Base-by-base conservation (phyloP, 2,329 filamentous ascomycete genomes). In the Chrysoporthe deuterocubensis region DNA sequence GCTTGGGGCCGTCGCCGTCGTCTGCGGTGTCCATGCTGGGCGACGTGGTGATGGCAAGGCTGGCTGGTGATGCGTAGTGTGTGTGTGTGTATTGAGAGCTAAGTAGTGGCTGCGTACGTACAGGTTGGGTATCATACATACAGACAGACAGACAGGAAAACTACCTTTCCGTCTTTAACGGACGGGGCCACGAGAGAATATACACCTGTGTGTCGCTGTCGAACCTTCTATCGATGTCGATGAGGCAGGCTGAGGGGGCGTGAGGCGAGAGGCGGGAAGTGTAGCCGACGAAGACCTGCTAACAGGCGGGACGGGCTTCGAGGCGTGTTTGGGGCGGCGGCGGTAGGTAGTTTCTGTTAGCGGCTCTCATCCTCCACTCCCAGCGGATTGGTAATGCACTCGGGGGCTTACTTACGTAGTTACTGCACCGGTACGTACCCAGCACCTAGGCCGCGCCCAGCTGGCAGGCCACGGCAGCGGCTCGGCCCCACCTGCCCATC, bases 201-300 rank as follows among this genome's bases (percentile, higher is more conserved):
- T 61, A 46, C 16, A n/a, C 7, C 9, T 26, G 26, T 26, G 26
- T 26, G 58, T 18, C 11, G 58, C 58, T 64, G 44, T 61, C 32
- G 67, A 69, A 69, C 16, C 54, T 69, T 69, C 67, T 32, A 69
- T 44, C 42, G 64, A 63, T 40, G 64, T 69, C 67, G 21, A 62
- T 60, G 58, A 60, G 58, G 42, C 21, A 21, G 56, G 56, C 56
- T 46, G 40, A 18, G 37, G 0, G n/a, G 34, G 37, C 32, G 60
- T 62, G 43, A 62, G 60, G 26, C 32, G 44, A 62, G 42, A 62
- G 60, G 44, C 21, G 26, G 26, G 26, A 26, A 26, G 42, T 26
- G 16, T 18, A 43, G 57, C 32, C 26, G n/a, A 16, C 8, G n/a
- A 26, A 7, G 37, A 16, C 21, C 32, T 14, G 13, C 58, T 44